A percentile compares a stretch with the other conserved stretches of the same genome.
Conservation (phyloP, 805 yeast genomes). For the Lachancea meyersii region DNA sequence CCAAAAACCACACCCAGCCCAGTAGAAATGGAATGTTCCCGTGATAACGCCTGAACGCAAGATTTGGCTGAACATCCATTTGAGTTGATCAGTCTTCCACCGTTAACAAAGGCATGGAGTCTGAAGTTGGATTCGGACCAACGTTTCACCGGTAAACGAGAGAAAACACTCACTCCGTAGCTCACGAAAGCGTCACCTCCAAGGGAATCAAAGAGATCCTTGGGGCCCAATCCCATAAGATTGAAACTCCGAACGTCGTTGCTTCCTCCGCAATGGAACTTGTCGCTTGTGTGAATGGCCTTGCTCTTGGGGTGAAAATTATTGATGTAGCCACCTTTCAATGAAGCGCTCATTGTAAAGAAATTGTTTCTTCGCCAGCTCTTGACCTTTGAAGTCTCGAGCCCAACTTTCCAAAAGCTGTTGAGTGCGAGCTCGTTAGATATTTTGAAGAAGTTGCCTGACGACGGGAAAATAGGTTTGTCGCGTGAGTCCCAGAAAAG, state of each 20-base stretch:
- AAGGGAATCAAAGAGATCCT: slow-evolving; percentile 45
- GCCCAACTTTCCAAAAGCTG: slow-evolving; percentile 24
- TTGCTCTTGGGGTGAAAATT: slow-evolving; percentile 31
- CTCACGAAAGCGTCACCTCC: slow-evolving; percentile 66
- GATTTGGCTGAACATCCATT: slow-evolving; percentile 19
- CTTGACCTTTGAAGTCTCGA: slow-evolving; percentile 27
- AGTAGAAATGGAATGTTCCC: slow-evolving; percentile 44
- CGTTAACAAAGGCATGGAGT: slow-evolving; percentile 56
- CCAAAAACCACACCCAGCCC: slow-evolving; percentile 57
- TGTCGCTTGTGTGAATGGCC: slow-evolving; percentile 61
- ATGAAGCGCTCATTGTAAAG: slow-evolving; percentile 42
- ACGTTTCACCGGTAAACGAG: slow-evolving; percentile 51
- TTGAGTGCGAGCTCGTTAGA: slow-evolving; percentile 40
- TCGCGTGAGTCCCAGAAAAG: slow-evolving; percentile 38
- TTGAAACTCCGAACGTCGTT: slow-evolving; percentile 66
- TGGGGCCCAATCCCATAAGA: slow-evolving; percentile 60
- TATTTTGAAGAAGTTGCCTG: slow-evolving; percentile 39
- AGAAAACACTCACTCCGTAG: slow-evolving; percentile 51
- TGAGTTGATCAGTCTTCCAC: slow-evolving; percentile 51
- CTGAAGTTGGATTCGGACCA: slow-evolving; percentile 44
- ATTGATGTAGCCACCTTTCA: slow-evolving; percentile 51
- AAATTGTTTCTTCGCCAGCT: slow-evolving; percentile 26
- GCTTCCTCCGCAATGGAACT: slow-evolving; percentile 79
- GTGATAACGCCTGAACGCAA: slow-evolving; percentile 27
- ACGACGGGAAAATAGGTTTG: slow-evolving; percentile 37